These are phyloP conservation scores for Hypericum androsaemum DNA, from an alignment of 345 rosid genomes.

Conservation along the genomic window DNA sequence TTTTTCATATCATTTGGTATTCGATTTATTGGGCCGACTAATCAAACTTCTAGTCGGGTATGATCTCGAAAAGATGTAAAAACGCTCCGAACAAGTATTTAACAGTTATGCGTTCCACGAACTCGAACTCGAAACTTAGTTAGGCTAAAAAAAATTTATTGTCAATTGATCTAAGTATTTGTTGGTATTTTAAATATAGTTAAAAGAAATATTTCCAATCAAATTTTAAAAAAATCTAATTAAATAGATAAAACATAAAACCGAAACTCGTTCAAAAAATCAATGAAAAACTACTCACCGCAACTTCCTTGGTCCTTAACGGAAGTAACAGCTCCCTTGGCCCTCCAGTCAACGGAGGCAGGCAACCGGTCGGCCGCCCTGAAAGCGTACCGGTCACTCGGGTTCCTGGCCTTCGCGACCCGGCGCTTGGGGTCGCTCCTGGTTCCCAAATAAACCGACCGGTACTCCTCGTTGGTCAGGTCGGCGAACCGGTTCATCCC, in stretches of 20 bases:
- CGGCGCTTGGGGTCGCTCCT: slow-evolving; percentile 10
- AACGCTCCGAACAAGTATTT: too few relatives aligned
- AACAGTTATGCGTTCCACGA: too few relatives aligned
- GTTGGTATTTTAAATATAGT: too few relatives aligned
- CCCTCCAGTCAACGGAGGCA: slow-evolving; percentile 14
- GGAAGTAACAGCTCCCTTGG: slow-evolving; percentile 10
- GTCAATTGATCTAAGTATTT: too few relatives aligned
- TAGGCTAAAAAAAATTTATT: too few relatives aligned
- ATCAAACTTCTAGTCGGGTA: too few relatives aligned
- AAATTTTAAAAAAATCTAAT: background rate
- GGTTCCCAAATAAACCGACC: slow-evolving; percentile 10
- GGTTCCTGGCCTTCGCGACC: slow-evolving; percentile 9
- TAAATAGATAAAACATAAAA: background rate
- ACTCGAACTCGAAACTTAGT: too few relatives aligned
- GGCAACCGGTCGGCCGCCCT: slow-evolving; percentile 8
- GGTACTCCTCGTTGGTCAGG: slow-evolving; percentile 19
- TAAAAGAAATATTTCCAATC: too few relatives aligned
- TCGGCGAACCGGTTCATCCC: slow-evolving; percentile 18
- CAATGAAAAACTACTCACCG: slow-evolving; percentile 7
- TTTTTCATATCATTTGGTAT: too few relatives aligned
- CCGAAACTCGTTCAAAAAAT: too few relatives aligned
- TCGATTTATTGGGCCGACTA: too few relatives aligned
- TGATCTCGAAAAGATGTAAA: too few relatives aligned
- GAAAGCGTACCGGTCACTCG: slow-evolving; percentile 13
- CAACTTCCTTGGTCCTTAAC: slow-evolving; percentile 23